These are phyloP conservation scores for Dysphania ambrosioides DNA, from an alignment of 148 eudicot species.

Conservation along the genomic window DNA sequence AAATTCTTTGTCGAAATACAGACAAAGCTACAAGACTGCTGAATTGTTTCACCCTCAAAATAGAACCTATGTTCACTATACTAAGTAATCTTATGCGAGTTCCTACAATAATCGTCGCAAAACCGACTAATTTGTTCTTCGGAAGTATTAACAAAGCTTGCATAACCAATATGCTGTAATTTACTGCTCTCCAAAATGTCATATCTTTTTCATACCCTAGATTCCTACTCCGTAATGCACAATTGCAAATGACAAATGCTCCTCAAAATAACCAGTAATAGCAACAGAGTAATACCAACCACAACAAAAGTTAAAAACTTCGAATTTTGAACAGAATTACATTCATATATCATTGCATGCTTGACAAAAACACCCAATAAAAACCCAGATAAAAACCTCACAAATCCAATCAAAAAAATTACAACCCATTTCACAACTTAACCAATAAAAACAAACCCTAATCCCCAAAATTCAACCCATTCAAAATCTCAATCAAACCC, in stretches of 20 bases:
- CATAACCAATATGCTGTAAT: neutral
- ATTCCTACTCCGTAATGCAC: neutral
- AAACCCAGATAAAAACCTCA: neutral
- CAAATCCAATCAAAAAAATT: neutral
- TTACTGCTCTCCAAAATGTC: neutral
- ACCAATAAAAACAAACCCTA: neutral
- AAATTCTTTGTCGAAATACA: neutral
- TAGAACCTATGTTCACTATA: neutral
- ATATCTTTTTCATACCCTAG: neutral
- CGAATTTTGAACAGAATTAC: neutral
- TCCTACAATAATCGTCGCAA: neutral
- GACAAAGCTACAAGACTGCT: neutral
- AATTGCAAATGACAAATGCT: neutral
- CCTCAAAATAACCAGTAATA: neutral
- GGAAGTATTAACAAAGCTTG: neutral
- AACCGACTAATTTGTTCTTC: neutral
- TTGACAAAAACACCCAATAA: neutral
- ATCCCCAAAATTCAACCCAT: neutral
- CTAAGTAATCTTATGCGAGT: neutral
- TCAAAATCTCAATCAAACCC: neutral
- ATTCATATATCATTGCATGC: neutral
- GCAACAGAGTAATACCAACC: neutral
- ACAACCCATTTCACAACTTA: neutral
- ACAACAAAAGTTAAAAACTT: neutral
- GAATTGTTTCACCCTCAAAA: neutral